A percentile compares a stretch with the other conserved stretches of the same genome.
Evolutionary conservation across 495 filamentous ascomycete species (phyloP).

Genomic region (Xylaria castorea): DNA sequence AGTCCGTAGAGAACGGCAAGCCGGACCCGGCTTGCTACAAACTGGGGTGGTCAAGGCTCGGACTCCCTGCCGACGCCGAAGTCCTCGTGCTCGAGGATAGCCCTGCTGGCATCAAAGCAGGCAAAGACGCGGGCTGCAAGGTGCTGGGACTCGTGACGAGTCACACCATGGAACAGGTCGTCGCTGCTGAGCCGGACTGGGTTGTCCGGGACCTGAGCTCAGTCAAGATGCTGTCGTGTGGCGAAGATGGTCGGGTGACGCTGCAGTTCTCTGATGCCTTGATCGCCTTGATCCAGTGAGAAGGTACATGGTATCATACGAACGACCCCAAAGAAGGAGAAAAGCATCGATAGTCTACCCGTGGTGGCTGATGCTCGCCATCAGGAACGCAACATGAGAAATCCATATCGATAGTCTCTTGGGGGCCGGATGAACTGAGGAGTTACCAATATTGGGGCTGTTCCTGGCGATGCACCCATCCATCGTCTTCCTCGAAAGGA

Average conservation of each 20-base stretch:
- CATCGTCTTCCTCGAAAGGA: not conserved
- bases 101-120: conserved; percentile 87
- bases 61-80: conserved; percentile 49
- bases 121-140: conserved; percentile 87
- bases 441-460: not conserved
- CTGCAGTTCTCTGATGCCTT: conserved; percentile 58
- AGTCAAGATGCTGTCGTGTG: conserved; percentile 60
- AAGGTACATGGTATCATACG: conserved; percentile 2
- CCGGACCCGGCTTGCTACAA: conserved; percentile 86
- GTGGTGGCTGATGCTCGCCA: conserved; percentile 15
- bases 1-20: conserved; percentile 86
- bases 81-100: conserved; percentile 91
- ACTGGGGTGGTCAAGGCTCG: conserved; percentile 70
- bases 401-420: not conserved
- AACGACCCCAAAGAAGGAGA: not conserved
- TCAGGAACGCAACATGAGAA: conserved; percentile 5
- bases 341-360: conserved; percentile 24
- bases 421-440: not conserved
- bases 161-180: conserved; percentile 74
- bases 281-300: conserved; percentile 15
- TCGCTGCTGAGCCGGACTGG: conserved; percentile 82
- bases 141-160: conserved; percentile 89
- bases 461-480: not conserved
- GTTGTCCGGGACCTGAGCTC: conserved; percentile 81
- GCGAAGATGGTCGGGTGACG: conserved; percentile 54